Conservation (phyloP, 140 eudicot species). For the Flaveria floridana region DNA sequence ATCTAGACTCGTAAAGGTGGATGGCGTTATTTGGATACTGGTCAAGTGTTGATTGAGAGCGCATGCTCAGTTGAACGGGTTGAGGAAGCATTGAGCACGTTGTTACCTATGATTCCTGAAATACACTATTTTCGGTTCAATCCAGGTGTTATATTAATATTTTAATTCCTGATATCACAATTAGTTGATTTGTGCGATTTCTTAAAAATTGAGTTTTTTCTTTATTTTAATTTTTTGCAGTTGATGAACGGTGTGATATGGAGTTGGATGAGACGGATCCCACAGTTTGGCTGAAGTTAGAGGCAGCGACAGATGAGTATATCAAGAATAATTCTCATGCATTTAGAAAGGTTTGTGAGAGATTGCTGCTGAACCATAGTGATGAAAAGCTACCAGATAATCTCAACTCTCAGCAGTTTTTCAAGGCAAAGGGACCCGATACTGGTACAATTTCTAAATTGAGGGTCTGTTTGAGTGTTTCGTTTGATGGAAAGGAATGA, state of each 20-base stretch:
- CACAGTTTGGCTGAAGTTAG: constrained; percentile 78
- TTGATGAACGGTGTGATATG: constrained; percentile 99
- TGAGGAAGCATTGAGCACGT: constrained; percentile 88
- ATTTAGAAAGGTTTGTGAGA: constrained; percentile 71
- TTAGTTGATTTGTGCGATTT: constrained; percentile 5
- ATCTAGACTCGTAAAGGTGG: constrained; percentile 90
- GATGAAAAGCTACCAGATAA: constrained; percentile 63
- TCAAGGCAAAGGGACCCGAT: constrained; percentile 48
- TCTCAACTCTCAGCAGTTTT: constrained; percentile 51
- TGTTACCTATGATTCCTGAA: constrained; percentile 95
- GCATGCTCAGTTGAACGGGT: constrained; percentile 98
- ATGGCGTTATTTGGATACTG: constrained; percentile 97
- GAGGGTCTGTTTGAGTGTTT: not conserved
- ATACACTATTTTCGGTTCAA: constrained; percentile 91
- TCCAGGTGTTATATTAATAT: constrained; percentile 59
- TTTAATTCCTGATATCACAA: not conserved
- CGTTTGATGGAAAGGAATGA: not conserved
- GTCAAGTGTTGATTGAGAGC: constrained; percentile 94
- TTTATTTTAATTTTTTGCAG: constrained; percentile 35
- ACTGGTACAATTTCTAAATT: constrained; percentile 38
- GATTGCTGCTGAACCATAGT: constrained; percentile 61
- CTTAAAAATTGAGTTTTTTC: not conserved
- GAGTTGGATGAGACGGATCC: constrained; percentile 99
- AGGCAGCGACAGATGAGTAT: constrained; percentile 85
- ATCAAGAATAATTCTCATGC: constrained; percentile 59